Base-by-base conservation (phyloP, 192 early-diverging fungal genomes). In the Entomortierella lignicola region DNA sequence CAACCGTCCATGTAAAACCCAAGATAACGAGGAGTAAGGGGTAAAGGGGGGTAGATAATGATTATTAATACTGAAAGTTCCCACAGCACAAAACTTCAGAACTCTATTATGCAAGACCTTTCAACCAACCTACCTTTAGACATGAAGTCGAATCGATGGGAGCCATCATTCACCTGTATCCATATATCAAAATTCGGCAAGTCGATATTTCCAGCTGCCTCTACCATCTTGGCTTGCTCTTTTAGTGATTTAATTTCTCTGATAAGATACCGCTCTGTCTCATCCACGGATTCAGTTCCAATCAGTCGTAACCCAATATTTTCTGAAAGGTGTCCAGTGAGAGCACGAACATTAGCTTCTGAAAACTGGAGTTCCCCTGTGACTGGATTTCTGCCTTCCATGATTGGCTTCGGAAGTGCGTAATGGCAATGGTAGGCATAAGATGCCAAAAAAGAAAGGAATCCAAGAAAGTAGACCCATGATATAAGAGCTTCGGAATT, bases 131-230 rank as follows among this genome's bases (percentile, higher is more conserved):
- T 84, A 86, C 88, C 84, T 65, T 90, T 75, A 51, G 84, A 84
- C 90, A 93, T 90, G 47, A 93, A 84, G 65, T 91, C 89, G 82
- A 93, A 93, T n/a, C 83, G 81, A 68, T 93, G 91, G 6, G 82
- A 86, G 41, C 91, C 90, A 77, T 85, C 73, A 17, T 81, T 85
- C 6, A 79, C 69, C 77, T 93, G 88, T 0, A 88, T 80, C 77
- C 87, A 85, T 25, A 89, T 81, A 17, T 90, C 88, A 63, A 86
- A 81, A n/a, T 81, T 81, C 3, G 84, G 86, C 17, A 84, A 61
- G 5, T 51, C 39, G 68, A 41, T 21, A 34, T 64, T n/a, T 30
- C 18, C 56, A 27, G 20, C 26, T 21, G 50, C 59, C 31, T 13
- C 21, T 34, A 59, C 60, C 0, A 66, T 23, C 44, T 60, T 53